Conservation (phyloP, 345 rosid genomes). For the Alliaria petiolata region DNA sequence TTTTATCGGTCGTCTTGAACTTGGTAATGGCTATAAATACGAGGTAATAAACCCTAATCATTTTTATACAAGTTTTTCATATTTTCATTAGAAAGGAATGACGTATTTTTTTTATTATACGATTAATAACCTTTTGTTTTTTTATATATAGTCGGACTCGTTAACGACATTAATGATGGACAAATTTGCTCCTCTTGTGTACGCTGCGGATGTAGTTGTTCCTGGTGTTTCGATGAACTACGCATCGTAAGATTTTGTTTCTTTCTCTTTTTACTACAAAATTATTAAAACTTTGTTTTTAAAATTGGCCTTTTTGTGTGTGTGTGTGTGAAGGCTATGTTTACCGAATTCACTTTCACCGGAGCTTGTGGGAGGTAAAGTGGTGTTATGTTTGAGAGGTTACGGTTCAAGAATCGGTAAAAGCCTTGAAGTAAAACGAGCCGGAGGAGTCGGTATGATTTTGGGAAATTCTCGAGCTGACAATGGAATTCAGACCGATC, state of each 20-base stretch:
- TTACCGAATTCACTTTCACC: conserved; percentile 51
- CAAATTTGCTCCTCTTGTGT: conserved; percentile 43
- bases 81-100: too few relatives aligned
- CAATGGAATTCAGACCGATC: conserved; percentile 31
- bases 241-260: conserved; percentile 33
- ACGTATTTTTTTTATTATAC: not conserved
- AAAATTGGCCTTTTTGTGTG: not conserved
- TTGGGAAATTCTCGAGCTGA: conserved; percentile 37
- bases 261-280: not conserved
- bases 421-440: conserved; percentile 66
- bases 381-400: conserved; percentile 62
- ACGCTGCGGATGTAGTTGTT: too few relatives aligned
- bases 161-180: conserved; percentile 40
- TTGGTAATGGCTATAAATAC: conserved; percentile 51
- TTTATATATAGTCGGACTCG: conserved; percentile 50
- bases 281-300: not conserved
- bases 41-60: conserved; percentile 36
- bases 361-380: conserved; percentile 52
- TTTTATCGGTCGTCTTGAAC: conserved; percentile 35
- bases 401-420: conserved; percentile 38
- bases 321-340: conserved; percentile 44
- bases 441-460: conserved; percentile 65
- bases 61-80: not conserved
- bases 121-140: not conserved
- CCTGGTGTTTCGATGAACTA: conserved; percentile 28